Evolutionary conservation across 2,329 filamentous ascomycete species (phyloP), one percentile per base, ranked within the genome.

Genomic region (Laburnicola sp.): DNA sequence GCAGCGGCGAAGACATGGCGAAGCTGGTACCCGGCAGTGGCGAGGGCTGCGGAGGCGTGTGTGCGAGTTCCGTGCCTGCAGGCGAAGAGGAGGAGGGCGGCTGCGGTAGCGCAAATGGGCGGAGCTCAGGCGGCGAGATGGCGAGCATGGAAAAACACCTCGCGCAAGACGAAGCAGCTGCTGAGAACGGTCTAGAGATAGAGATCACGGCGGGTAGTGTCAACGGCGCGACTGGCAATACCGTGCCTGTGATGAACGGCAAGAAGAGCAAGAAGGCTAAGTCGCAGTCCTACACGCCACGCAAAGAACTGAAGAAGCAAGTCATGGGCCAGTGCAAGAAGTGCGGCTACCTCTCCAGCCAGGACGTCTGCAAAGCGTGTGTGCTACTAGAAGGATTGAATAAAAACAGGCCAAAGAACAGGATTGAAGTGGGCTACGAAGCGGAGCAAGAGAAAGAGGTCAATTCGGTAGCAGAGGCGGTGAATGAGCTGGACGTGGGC

Each of bases 1-100:
- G 88, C 51, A 97, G 92, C 67, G 94, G 94, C 32, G 93, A 97
- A 72, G 94, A 97, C 59, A 96, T 99, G 89, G 93, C 91, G 7
- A 85, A 84, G 50, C 77, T 97, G n/a, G 89, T 94, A 0, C 88
- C 88, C 0, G 63, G 78, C 71, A 57, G 70, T 66, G 65, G 70
- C 69, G 66, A 72, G 8, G 60, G 68, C 7, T 66, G 65, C 55
- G 59, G 69, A 36, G 63, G 64, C 11, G 60, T 61, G 28, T 68
- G 70, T 45, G 54, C 60, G n/a, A 69, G 65, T 30, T 53, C 50
- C 2, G 58, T 70, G 3, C 69, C 69, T 8, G 73, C 71, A 6
- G 75, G 69, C 2, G 82, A 85, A 43, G 86, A 86, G 22, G 82
- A 81, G 25, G 76, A 79, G 35, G 88, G 87, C 26, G 90, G 91